These are phyloP conservation scores for Boletus semigastroideus DNA, from an alignment of 1,284 basidiomycete species.

Conservation along the genomic window DNA sequence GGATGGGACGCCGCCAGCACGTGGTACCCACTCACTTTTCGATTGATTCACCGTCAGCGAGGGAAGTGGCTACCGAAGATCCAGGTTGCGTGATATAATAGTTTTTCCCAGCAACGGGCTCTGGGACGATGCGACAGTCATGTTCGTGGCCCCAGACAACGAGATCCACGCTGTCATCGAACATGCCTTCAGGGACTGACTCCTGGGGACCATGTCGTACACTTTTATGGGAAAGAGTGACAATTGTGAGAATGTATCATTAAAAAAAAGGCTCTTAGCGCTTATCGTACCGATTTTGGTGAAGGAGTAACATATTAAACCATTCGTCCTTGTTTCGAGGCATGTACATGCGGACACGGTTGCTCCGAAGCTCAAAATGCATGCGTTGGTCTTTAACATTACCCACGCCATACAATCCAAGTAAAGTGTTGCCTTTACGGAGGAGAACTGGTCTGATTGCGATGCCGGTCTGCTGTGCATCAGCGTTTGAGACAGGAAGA, in stretches of 20 bases:
- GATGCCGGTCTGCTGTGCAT: conserved; percentile 73
- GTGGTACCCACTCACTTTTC: conserved; percentile 65
- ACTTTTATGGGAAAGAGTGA: conserved; percentile 40
- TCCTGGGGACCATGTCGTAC: conserved; percentile 93
- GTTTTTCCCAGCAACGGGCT: conserved; percentile 86
- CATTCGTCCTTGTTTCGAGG: conserved; percentile 86
- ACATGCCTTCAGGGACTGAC: conserved; percentile 93
- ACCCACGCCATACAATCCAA: conserved; percentile 94
- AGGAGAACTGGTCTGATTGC: conserved; percentile 89
- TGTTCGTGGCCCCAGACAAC: conserved; percentile 99
- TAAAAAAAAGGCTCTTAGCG: background rate
- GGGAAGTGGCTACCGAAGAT: conserved; percentile 90
- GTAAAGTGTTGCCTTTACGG: conserved; percentile 82
- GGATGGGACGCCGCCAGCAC: background rate
- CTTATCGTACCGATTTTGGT: conserved; percentile 88
- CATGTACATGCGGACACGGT: conserved; percentile 95
- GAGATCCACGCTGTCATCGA: conserved; percentile 92
- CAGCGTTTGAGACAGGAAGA: conserved; percentile 61
- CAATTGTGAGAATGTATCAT: conserved; percentile 10
- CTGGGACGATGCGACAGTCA: conserved; percentile 91
- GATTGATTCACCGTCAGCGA: conserved; percentile 87
- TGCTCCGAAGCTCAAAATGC: conserved; percentile 93
- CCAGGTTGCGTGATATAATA: conserved; percentile 96
- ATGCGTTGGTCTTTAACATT: conserved; percentile 96
- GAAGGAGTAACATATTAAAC: conserved; percentile 94